These are phyloP conservation scores for Cordyceps tenuipes DNA, from an alignment of 2,329 filamentous ascomycete genomes.

Conservation along the genomic window DNA sequence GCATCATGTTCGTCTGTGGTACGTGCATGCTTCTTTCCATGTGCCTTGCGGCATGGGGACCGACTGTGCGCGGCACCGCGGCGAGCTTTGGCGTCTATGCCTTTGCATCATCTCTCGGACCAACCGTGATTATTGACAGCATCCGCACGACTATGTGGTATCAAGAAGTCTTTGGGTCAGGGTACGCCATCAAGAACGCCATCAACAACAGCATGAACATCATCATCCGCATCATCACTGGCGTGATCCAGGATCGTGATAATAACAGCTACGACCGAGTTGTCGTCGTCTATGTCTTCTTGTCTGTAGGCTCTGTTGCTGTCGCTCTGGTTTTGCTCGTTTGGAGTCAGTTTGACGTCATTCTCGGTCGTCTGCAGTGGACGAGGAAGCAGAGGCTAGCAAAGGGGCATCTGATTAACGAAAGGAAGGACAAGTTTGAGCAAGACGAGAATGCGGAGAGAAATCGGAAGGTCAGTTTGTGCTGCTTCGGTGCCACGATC, in stretches of 20 bases:
- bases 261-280: conserved; percentile 48
- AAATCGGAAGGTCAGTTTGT: conserved; percentile 33
- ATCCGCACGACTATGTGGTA: conserved; percentile 54
- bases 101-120: conserved; percentile 45
- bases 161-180: conserved; percentile 51
- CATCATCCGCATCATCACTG: conserved; percentile 48
- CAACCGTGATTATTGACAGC: conserved; percentile 51
- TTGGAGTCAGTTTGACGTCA: conserved; percentile 29
- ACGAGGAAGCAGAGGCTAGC: conserved; percentile 43
- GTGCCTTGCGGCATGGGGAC: conserved; percentile 44
- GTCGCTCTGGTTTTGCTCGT: conserved; percentile 34
- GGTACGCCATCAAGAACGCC: conserved; percentile 51
- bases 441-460: conserved; percentile 23
- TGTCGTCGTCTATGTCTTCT: conserved; percentile 46
- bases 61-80: conserved; percentile 41
- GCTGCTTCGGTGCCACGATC: conserved; percentile 35
- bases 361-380: conserved; percentile 47
- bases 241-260: conserved; percentile 50
- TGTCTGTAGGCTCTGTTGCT: conserved; percentile 40
- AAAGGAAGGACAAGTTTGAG: conserved; percentile 34
- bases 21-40: conserved; percentile 43
- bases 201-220: conserved; percentile 58
- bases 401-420: conserved; percentile 34
- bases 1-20: conserved; percentile 45
- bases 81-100: conserved; percentile 53